Conservation (phyloP, 306 rosid species). For the Lithocarpus polystachyus region DNA sequence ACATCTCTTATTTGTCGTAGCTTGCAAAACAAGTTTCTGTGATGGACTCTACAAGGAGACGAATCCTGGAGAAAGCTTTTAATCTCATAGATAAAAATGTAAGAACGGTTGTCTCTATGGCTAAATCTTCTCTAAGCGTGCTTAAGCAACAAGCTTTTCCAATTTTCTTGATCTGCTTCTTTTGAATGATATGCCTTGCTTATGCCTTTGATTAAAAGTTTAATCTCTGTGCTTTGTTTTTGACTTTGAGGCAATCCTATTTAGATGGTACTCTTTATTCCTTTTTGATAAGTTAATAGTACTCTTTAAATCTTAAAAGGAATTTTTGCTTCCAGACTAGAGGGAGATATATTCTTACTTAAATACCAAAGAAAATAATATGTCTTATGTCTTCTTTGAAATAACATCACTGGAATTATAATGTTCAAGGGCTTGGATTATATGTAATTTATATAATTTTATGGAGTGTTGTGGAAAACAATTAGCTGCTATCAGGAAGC, state of each 20-base stretch:
- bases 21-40: slow-evolving; percentile 77
- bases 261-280: not conserved
- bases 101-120: slow-evolving; percentile 34
- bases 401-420: not conserved
- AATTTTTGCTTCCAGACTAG: not conserved
- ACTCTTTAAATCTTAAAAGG: not conserved
- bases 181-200: not conserved
- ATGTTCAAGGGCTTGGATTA: not conserved
- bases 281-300: not conserved
- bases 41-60: slow-evolving; percentile 65
- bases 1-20: slow-evolving; percentile 42
- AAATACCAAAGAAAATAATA: not conserved
- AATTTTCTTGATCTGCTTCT: not conserved
- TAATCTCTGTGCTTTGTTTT: not conserved
- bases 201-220: not conserved
- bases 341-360: not conserved
- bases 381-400: not conserved
- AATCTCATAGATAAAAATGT: slow-evolving; percentile 61
- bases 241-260: not conserved
- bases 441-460: too few relatives aligned
- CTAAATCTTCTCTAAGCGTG: not conserved
- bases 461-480: too few relatives aligned
- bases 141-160: not conserved
- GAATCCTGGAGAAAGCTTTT: slow-evolving; percentile 76
- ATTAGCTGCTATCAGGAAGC: too few relatives aligned